Conservation (phyloP, 1,284 basidiomycete species). For the Austroboletus niveus region DNA sequence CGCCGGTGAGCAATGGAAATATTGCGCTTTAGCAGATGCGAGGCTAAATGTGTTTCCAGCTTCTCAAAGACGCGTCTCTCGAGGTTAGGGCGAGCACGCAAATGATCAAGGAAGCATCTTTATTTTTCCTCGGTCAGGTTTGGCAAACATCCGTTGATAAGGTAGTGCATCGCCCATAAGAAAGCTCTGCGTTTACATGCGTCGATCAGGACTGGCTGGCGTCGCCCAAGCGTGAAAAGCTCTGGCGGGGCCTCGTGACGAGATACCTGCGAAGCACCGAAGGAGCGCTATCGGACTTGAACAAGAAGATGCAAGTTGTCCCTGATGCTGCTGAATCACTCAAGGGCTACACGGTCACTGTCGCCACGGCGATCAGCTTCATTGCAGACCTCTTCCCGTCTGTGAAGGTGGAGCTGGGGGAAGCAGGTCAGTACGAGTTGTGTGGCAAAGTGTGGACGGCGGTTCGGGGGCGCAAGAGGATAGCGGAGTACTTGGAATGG, state of each 20-base stretch:
- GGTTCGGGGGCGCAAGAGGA: conserved; percentile 15
- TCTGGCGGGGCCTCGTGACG: conserved; percentile 22
- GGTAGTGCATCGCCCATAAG: conserved; percentile 6
- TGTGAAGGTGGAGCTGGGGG: conserved; percentile 5
- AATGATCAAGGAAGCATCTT: conserved; percentile 28
- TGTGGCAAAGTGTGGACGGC: conserved; percentile 25
- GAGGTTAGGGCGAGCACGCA: conserved; percentile 14
- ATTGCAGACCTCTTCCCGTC: conserved; percentile 23
- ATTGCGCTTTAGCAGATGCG: background rate
- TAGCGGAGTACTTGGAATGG: conserved; percentile 19
- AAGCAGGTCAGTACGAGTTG: conserved; percentile 18
- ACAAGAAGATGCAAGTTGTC: conserved; percentile 15
- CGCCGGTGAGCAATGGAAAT: conserved; percentile 10
- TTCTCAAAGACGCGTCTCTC: conserved; percentile 18
- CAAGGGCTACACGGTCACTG: conserved; percentile 16
- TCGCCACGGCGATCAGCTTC: conserved; percentile 20
- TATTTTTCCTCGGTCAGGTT: conserved; percentile 21
- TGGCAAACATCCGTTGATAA: conserved; percentile 8
- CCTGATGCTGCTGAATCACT: conserved; percentile 14
- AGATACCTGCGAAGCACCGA: conserved; percentile 28
- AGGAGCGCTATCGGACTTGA: conserved; percentile 15
- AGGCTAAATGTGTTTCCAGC: conserved; percentile 13
- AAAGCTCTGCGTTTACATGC: background rate
- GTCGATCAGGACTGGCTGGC: conserved; percentile 22
- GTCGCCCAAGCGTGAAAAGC: conserved; percentile 22